Evolutionary conservation across 1,139 yeast genomes (phyloP).

Genomic region (Sugiyamaella grinbergsii): DNA sequence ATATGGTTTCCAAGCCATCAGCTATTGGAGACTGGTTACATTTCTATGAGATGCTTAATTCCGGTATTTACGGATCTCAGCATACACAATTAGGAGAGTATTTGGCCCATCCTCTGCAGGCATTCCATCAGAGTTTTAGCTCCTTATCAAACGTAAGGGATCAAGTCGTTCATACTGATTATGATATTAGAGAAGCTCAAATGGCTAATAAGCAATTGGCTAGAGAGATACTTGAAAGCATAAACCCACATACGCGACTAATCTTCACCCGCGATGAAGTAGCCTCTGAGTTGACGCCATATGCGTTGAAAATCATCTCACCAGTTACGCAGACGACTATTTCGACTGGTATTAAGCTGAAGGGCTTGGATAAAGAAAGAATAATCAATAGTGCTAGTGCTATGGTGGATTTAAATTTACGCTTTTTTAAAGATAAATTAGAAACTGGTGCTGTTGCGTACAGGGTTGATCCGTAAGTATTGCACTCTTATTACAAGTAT

Average conservation of each 20-base stretch:
- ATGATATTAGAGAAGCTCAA: constrained; percentile 39
- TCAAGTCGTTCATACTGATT: constrained; percentile 47
- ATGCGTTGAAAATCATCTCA: constrained; percentile 35
- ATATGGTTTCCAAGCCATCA: constrained; percentile 62
- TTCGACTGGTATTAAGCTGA: constrained; percentile 26
- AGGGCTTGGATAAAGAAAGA: constrained; percentile 31
- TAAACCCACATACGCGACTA: constrained; percentile 29
- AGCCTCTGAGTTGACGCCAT: constrained; percentile 40
- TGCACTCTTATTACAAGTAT: too few species aligned
- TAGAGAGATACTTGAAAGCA: constrained; percentile 31
- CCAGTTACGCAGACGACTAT: constrained; percentile 32
- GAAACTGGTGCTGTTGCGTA: constrained; percentile 39
- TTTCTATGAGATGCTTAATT: constrained; percentile 59
- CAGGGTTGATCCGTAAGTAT: constrained; percentile 40
- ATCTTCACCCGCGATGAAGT: constrained; percentile 31
- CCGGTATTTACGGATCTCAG: constrained; percentile 48
- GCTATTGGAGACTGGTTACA: constrained; percentile 75
- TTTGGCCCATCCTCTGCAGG: constrained; percentile 59
- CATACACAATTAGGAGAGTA: constrained; percentile 58
- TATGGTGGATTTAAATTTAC: constrained; percentile 36
- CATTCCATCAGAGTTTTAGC: constrained; percentile 66
- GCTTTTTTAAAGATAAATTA: constrained; percentile 35
- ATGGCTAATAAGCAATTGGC: constrained; percentile 33
- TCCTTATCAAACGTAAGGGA: constrained; percentile 52
- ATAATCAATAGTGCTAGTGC: constrained; percentile 34